A percentile compares a stretch with the other conserved stretches of the same genome.
Conservation (phyloP, 2,329 filamentous ascomycete genomes). For the Hypoxylon sp. region DNA sequence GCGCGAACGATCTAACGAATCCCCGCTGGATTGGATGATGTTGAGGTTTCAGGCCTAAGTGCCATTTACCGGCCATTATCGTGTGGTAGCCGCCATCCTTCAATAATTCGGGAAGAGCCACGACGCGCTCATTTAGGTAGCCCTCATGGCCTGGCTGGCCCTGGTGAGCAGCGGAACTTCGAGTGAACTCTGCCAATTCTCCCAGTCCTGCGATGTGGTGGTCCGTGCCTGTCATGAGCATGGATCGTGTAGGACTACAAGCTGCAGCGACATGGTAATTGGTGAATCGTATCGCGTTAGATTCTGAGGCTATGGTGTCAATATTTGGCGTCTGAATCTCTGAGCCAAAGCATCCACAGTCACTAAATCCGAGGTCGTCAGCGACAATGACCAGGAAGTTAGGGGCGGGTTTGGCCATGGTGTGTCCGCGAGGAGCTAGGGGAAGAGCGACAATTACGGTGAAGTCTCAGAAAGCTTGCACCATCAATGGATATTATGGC, state of each 20-base stretch:
- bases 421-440: not conserved
- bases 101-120: not conserved
- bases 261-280: not conserved
- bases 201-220: not conserved
- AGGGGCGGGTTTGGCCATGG: not conserved
- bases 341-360: not conserved
- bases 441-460: no score
- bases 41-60: not conserved
- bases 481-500: not conserved
- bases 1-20: not conserved
- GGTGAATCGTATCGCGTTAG: not conserved
- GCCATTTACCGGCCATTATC: not conserved
- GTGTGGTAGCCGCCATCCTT: not conserved
- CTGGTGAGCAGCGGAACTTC: not conserved
- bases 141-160: not conserved
- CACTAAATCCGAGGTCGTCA: not conserved
- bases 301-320: not conserved
- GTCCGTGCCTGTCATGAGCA: not conserved
- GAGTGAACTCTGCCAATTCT: not conserved
- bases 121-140: not conserved
- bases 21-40: not conserved
- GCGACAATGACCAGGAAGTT: not conserved
- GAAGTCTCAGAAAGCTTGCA: not conserved
- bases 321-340: not conserved
- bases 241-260: not conserved